Percentiles rank a stretch among this genome's conserved stretches.
Evolutionary conservation across 1,284 basidiomycete genomes (phyloP).

Genomic region (Heterobasidion annosum): DNA sequence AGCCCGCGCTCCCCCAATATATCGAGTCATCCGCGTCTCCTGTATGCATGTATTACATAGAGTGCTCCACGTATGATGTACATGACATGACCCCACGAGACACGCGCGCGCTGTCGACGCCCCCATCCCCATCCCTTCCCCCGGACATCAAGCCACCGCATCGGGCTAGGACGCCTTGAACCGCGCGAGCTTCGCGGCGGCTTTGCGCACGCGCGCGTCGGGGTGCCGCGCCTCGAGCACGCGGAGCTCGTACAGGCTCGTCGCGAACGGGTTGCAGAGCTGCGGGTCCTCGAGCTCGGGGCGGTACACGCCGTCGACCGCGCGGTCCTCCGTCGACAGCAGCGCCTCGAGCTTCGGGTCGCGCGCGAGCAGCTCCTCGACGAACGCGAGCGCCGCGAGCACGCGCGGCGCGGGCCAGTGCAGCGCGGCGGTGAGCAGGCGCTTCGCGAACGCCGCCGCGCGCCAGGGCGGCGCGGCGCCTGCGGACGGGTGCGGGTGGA

Average conservation of each 20-base stretch:
- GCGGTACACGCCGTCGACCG: conserved; percentile 73
- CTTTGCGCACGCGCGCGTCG: conserved; percentile 49
- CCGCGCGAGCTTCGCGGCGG: conserved; percentile 14
- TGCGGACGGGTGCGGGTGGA: conserved; percentile 56
- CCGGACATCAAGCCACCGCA: neutral
- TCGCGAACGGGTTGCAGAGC: conserved; percentile 64
- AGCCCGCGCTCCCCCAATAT: no score
- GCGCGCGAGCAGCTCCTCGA: conserved; percentile 61
- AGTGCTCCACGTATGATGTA: no score
- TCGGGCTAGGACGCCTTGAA: neutral
- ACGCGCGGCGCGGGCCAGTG: conserved; percentile 69
- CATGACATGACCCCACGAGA: no score
- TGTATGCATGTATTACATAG: no score
- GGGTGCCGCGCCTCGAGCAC: conserved; percentile 49
- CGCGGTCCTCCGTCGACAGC: conserved; percentile 80
- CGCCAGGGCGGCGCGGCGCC: conserved; percentile 64
- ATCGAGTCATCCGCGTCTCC: no score
- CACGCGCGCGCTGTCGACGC: neutral
- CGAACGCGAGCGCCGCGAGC: conserved; percentile 65
- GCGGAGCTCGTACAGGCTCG: conserved; percentile 64
- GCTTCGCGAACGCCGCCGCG: conserved; percentile 87
- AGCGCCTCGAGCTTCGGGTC: conserved; percentile 80
- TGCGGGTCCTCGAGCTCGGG: conserved; percentile 84
- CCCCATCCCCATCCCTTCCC: neutral
- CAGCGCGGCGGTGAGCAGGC: conserved; percentile 72